Base-by-base conservation (phyloP, 2,329 filamentous ascomycete species). In the Epichloe scottii region DNA sequence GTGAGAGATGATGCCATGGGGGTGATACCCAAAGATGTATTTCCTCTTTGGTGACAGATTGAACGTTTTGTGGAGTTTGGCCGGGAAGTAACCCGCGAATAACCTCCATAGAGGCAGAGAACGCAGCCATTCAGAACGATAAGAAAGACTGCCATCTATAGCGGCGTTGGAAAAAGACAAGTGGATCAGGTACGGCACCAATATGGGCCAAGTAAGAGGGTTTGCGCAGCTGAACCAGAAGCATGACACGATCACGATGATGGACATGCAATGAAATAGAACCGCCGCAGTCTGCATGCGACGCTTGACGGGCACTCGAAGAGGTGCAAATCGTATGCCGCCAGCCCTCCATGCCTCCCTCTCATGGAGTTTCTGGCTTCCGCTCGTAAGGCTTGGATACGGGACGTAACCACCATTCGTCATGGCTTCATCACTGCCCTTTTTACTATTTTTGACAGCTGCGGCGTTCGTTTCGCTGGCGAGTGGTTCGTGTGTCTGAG, bases 21-120 rank as follows among this genome's bases (percentile, higher is more conserved):
- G 93, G 61, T 97, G 93, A 66, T 97, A 97, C 43, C 91, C 91
- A 60, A 98, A 89, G 56, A 98, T 89, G 70, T 97, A 98, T 68
- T 95, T 95, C 55, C 89, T 77, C 1, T 85, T 89, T 0, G 89
- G 78, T 21, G 86, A 79, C 6, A 98, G 78, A 51, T 84, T 77
- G 57, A 85, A 78, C 4, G 88, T 93, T 57, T 93, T 88, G 71
- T 97, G 89, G 39, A 98, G 76, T 51, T 79, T 79, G 46, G 89
- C 88, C 4, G 93, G 93, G 63, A 94, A 98, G 71, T 97, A 98
- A 15, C 82, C 87, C 26, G 87, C 89, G 63, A 96, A 97, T 44
- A 94, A 78, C 38, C 79, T 86, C 91, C 91, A 98, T 43, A 95
- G 70, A 33, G 79, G 80, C 46, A 85, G 77, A 12, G 77, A 80